phyloP scores from a whole-genome alignment of 2,329 filamentous ascomycete species.

The Paecilomyces dactylethromorphus region DNA sequence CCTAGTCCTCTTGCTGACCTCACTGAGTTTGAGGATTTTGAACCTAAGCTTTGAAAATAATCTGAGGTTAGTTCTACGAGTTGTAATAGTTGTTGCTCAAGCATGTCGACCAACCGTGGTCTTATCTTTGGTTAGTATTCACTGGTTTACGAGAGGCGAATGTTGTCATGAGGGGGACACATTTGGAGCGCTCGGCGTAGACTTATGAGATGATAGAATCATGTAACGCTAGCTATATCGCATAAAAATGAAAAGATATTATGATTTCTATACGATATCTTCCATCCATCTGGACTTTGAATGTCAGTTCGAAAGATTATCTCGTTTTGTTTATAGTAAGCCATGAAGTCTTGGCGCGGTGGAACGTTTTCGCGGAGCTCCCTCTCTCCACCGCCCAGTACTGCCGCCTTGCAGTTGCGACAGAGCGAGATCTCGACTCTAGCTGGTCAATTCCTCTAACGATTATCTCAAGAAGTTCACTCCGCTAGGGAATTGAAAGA shows the following conservation, averaged over 20 bases:
- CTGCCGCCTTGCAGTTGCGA: not conserved
- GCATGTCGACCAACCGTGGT: too few species aligned
- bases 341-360: slow-evolving; percentile 13
- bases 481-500: not conserved
- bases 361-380: slow-evolving; percentile 19
- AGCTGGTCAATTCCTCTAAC: not conserved
- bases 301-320: not conserved
- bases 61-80: slow-evolving; percentile 4
- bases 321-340: not conserved
- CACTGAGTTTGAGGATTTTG: slow-evolving; percentile 77
- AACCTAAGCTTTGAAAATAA: slow-evolving; percentile 64
- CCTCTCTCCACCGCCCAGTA: slow-evolving; percentile 1
- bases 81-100: not conserved
- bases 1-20: slow-evolving; percentile 68
- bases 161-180: not conserved
- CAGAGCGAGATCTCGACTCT: slow-evolving; percentile 2
- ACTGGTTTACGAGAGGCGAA: not conserved
- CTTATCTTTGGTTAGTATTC: too few species aligned
- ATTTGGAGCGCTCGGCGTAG: not conserved
- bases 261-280: not conserved
- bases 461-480: not conserved
- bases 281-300: not conserved
- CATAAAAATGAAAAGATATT: not conserved
- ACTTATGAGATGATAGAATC: not conserved
- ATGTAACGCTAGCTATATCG: not conserved